Evolutionary conservation across 257 asterid genomes (phyloP), one percentile per base, ranked within the genome.

Genomic region (Gynochthodes officinalis): DNA sequence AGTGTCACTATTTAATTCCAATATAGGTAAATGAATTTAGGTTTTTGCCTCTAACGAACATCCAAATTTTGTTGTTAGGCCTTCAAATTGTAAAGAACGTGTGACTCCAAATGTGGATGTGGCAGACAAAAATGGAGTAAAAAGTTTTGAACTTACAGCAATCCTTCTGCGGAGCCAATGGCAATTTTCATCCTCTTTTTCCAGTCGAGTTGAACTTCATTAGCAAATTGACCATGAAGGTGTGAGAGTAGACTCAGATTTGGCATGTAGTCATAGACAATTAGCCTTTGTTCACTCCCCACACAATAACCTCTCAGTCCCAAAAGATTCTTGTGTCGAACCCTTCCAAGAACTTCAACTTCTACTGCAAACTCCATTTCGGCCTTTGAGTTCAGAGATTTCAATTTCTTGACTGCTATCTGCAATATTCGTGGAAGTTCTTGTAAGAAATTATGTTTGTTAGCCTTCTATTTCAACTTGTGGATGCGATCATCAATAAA

Each of bases 351-450:
- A 8, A 91, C 97, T 84, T 91, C 96, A 23, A 91, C 97, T 70
- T 91, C 97, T 72, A 91, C 92, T 0, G 96, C 96, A 43, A 89
- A 91, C 71, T 91, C 97, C 97, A 91, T 91, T 58, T 91, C 97
- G 1, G 97, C 97, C 77, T 91, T 91, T 1, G 94, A 89, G 25
- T 82, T 91, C 95, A 91, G 86, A 1, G 97, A 86, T 77, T 91
- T 91, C 76, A 91, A 15, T 55, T 89, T 91, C 91, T 91, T 91
- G 0, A 91, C 97, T 18, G 97, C 97, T 67, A 91, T 91, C 97
- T 91, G 74, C 71, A 54, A 1, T 16, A 44, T 46, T 30, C 54
- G 40, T n/a, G 7, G 27, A 39, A 23, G 7, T 16, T 27, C 7
- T n/a, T 33, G 11, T n/a, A 23, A 7, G 43, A 2, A 7, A 25